Evolutionary conservation across 345 rosid species (phyloP), one percentile per base, ranked within the genome.

Genomic region (Eucalyptus victrix): DNA sequence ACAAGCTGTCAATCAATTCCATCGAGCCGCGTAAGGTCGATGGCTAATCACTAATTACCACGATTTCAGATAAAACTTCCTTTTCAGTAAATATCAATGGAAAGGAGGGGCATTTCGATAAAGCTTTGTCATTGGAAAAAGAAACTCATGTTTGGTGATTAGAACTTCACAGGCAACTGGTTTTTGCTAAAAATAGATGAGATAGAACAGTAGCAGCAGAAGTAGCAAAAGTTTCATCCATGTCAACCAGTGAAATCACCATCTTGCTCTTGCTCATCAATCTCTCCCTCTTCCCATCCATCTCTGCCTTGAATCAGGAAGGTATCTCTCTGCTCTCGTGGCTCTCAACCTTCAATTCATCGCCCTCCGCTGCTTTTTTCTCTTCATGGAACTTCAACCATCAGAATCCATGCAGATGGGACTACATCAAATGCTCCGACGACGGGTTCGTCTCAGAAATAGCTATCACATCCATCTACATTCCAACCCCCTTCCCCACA

Each of bases 291-390:
- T 90, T 93, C 89, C 92, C 95, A 53, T 86, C 94, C 88, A 89
- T 90, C 67, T 91, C 93, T 86, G 93, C 94, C 32, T 87, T 95
- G 93, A 96, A 95, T 91, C 94, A 93, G 86, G 98, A 96, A 94
- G 98, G 96, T n/a, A 92, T 87, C 53, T 93, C 94, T 53, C 93
- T 96, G 7, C 95, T 94, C 88, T 95, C 97, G 90, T 96, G 97
- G 98, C 95, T 96, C 88, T 91, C 96, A 58, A 90, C 94, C 37
- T 94, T 94, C 90, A 91, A 93, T 90, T 93, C 95, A 87, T 92
- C 96, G 21, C 87, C 92, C 21, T 91, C 97, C 9, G 69, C 96
- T 42, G 49, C 90, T 80, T 92, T 92, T 89, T 95, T 95, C 95
- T 90, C 97, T 86, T 94, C 96, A 42, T 96, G 98, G 98, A 91